A percentile compares a stretch with the other conserved stretches of the same genome.
Evolutionary conservation across 139 green algal species (phyloP).

Genomic region (Coelastrella sp.): DNA sequence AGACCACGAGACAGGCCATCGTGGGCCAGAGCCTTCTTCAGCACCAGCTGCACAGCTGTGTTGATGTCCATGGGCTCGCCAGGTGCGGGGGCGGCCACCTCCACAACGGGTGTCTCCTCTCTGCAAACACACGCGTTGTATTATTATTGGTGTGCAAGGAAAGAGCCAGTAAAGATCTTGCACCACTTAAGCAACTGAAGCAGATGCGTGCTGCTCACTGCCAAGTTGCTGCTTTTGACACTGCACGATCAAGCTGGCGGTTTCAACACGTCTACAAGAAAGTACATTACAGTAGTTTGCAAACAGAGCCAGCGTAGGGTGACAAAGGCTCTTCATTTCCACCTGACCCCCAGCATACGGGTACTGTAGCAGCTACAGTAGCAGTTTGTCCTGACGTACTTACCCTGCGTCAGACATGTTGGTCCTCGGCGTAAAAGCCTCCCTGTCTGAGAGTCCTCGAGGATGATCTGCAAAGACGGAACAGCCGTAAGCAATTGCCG

Average conservation of each 20-base stretch:
- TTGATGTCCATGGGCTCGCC: conserved; percentile 98
- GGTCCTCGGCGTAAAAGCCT: conserved; percentile 63
- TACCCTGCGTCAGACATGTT: conserved; percentile 72
- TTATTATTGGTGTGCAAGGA: no score
- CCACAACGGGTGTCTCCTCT: conserved; percentile 72
- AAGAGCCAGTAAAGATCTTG: no score
- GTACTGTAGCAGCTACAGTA: neutral
- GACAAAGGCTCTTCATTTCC: neutral
- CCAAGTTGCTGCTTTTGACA: no score
- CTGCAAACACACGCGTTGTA: conserved; percentile 46
- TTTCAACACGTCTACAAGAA: no score
- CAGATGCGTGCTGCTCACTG: no score
- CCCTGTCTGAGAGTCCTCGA: conserved; percentile 65
- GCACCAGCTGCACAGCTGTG: conserved; percentile 92
- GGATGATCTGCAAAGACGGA: conserved; percentile 44
- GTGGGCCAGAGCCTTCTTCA: conserved; percentile 98
- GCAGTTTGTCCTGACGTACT: neutral
- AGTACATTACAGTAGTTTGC: no score
- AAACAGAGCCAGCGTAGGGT: neutral
- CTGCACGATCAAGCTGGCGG: no score
- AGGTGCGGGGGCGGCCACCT: conserved; percentile 75
- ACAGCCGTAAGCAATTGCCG: neutral
- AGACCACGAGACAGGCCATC: conserved; percentile 97
- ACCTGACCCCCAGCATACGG: no score
- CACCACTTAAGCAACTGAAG: no score